phyloP scores from a whole-genome alignment of 176 grass and related monocot genomes.

The Lolium multiflorum region DNA sequence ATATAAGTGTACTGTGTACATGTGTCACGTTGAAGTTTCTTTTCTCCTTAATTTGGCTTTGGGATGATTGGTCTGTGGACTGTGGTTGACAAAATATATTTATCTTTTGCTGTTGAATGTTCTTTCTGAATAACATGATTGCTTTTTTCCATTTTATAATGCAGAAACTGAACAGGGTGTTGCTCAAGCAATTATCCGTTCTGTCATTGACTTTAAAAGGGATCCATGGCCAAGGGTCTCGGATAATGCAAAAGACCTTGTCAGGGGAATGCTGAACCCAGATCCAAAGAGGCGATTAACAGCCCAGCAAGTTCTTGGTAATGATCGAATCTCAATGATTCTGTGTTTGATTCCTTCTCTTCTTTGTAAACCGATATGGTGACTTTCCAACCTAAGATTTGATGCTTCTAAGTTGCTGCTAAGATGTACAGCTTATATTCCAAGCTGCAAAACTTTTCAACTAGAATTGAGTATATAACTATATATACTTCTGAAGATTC shows the following conservation, averaged over 20 bases:
- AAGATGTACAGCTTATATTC: neutral
- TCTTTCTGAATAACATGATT: conserved; percentile 25
- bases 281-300: conserved; percentile 72
- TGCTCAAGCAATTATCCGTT: conserved; percentile 92
- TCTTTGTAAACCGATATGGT: conserved; percentile 20
- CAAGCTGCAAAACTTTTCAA: conserved; percentile 2
- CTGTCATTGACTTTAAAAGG: conserved; percentile 81
- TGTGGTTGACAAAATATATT: conserved; percentile 3
- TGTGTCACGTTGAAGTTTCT: neutral
- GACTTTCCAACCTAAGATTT: neutral
- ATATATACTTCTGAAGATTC: conserved; percentile 8
- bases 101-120: neutral
- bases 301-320: conserved; percentile 95
- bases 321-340: conserved; percentile 17
- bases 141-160: conserved; percentile 43
- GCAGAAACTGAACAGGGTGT: conserved; percentile 97
- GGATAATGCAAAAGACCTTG: conserved; percentile 85
- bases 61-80: neutral
- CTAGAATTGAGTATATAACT: neutral
- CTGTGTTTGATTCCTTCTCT: conserved; percentile 24
- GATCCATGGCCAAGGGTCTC: conserved; percentile 94
- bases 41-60: conserved; percentile 1
- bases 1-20: neutral
- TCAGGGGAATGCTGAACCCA: conserved; percentile 84
- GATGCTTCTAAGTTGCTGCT: neutral